phyloP scores from a whole-genome alignment of 305 asterid genomes.

The Fraxinus baroniana region DNA sequence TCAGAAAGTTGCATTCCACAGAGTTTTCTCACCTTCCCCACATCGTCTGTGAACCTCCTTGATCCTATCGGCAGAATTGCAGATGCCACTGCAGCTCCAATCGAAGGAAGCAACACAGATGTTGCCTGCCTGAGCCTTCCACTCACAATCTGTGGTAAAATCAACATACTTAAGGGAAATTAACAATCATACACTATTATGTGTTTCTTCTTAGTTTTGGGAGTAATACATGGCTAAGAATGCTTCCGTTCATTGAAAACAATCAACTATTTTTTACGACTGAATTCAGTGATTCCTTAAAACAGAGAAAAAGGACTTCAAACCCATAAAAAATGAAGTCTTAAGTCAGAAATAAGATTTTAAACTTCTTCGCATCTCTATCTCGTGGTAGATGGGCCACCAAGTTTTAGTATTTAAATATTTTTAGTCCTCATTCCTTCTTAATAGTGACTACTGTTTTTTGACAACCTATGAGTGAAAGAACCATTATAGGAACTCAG shows the following conservation, averaged over 20 bases:
- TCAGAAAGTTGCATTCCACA: conserved; percentile 24
- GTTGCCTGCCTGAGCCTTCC: background rate
- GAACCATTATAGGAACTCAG: background rate
- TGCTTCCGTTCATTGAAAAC: background rate
- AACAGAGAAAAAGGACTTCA: background rate
- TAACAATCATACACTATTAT: background rate
- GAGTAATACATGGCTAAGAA: background rate
- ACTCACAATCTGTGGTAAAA: background rate
- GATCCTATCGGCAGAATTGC: background rate
- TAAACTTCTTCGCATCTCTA: background rate
- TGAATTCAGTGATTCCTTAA: background rate
- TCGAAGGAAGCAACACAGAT: background rate
- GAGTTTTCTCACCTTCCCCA: background rate
- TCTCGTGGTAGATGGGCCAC: background rate
- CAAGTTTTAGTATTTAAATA: background rate
- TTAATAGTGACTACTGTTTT: background rate
- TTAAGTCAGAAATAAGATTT: background rate
- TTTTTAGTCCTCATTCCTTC: background rate
- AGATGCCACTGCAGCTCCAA: background rate
- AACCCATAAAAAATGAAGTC: background rate
- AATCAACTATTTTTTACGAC: background rate
- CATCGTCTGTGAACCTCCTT: background rate
- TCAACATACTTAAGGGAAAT: background rate
- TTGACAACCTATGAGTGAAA: background rate
- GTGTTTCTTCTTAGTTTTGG: background rate